Base-by-base conservation (phyloP, 2,329 filamentous ascomycete species). In the Aureobasidium sp. region DNA sequence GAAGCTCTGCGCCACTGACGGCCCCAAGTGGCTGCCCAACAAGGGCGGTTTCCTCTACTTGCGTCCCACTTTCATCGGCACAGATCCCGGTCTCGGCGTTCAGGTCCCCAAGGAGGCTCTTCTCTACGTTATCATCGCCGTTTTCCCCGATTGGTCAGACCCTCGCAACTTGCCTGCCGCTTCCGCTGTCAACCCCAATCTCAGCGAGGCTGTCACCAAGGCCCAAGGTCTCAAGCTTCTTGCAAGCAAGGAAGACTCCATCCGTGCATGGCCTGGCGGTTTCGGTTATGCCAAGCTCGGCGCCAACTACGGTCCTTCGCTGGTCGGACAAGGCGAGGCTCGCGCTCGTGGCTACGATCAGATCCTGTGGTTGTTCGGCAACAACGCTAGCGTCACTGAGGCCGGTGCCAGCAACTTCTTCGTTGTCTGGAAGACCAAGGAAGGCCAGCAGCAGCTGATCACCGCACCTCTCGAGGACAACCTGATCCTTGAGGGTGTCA, bases 331-430 rank as follows among this genome's bases (percentile, higher is more conserved):
- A 53, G 81, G 82, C 21, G 88, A 92, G 73, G 92, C 92, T 3
- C 79, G 85, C 61, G 78, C 77, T 11, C 77, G 83, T 44, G 92
- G 93, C 0, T 97, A 85, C 75, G 84, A 93, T 71, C 93, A 97
- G 80, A 88, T 97, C 61, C 82, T 97, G n/a, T 97, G 92, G 92
- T 81, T 97, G 55, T 94, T 96, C 70, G 91, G 91, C 1, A 75
- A 83, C 44, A 81, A 93, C 67, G 84, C 83, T 58, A 84, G 85
- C 71, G 91, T 95, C 65, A 97, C 92, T 2, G 92, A 97, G 78
- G 92, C 92, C 2, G 92, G 92, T 5, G 92, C 91, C 13, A 90
- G 85, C 70, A 97, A 97, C 77, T 96, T 96, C 77, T 96, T 97
- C 70, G 80, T 96, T 8, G 79, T 96, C 13, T 91, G 88, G 89